A percentile compares a stretch with the other conserved stretches of the same genome.
Evolutionary conservation across 164 flowering plant species (phyloP).

Genomic region (Dillenia suffruticosa): DNA sequence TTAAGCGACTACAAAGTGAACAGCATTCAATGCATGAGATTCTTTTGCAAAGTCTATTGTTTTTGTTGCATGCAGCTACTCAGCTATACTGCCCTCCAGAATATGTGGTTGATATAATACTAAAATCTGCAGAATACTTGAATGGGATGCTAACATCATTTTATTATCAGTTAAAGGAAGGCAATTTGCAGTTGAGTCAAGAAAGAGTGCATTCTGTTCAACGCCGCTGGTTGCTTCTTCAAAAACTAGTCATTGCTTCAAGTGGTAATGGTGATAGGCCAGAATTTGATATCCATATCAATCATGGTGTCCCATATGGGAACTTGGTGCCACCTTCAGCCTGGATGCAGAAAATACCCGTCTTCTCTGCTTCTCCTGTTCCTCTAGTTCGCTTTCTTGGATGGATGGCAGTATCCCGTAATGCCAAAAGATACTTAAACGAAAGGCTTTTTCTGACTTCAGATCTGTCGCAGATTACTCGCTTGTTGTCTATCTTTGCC

Average conservation of each 20-base stretch:
- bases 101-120: slow-evolving; percentile 59
- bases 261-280: slow-evolving; percentile 49
- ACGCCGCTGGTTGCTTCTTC: slow-evolving; percentile 84
- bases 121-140: slow-evolving; percentile 62
- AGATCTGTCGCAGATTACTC: slow-evolving; percentile 56
- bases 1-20: slow-evolving; percentile 49
- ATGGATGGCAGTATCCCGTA: slow-evolving; percentile 93
- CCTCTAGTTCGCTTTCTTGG: slow-evolving; percentile 82
- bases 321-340: slow-evolving; percentile 65
- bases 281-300: slow-evolving; percentile 20
- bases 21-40: slow-evolving; percentile 76
- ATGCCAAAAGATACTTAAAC: slow-evolving; percentile 59
- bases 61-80: slow-evolving; percentile 66
- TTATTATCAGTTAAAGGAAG: slow-evolving; percentile 55
- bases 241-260: slow-evolving; percentile 68
- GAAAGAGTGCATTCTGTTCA: slow-evolving; percentile 54
- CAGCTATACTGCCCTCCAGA: slow-evolving; percentile 67
- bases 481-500: slow-evolving; percentile 58
- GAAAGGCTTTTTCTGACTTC: slow-evolving; percentile 61
- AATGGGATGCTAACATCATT: slow-evolving; percentile 50
- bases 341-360: slow-evolving; percentile 70
- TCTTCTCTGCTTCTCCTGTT: slow-evolving; percentile 43
- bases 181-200: slow-evolving; percentile 36
- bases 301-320: slow-evolving; percentile 33
- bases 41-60: slow-evolving; percentile 67